phyloP scores from a whole-genome alignment of 2,329 filamentous ascomycete species.

The Aspergillus luchuensis region DNA sequence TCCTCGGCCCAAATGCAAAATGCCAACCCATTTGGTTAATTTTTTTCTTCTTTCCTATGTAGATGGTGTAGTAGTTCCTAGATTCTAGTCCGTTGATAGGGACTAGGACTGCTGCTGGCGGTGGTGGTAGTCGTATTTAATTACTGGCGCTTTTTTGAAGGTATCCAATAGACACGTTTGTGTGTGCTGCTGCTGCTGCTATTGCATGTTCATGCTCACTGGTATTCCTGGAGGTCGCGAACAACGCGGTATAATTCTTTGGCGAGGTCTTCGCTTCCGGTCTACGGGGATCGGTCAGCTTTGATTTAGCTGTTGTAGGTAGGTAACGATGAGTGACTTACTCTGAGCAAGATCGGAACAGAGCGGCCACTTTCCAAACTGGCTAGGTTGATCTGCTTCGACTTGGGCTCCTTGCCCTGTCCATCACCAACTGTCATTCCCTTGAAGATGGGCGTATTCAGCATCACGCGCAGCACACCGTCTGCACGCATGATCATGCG shows the following conservation, averaged over 20 bases:
- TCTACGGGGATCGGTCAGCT: conserved; percentile 24
- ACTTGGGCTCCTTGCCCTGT: conserved; percentile 63
- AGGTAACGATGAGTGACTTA: conserved; percentile 35
- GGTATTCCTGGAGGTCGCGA: conserved; percentile 35
- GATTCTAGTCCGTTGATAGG: too few species aligned
- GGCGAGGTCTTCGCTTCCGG: conserved; percentile 48
- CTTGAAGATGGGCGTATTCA: conserved; percentile 80
- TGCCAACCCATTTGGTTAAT: conserved; percentile 3
- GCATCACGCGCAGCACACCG: conserved; percentile 79
- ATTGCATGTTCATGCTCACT: conserved; percentile 11
- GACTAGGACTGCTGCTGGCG: too few species aligned
- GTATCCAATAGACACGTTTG: background rate
- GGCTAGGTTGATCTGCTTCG: conserved; percentile 69
- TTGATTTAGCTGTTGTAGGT: too few species aligned
- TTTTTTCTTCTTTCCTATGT: background rate
- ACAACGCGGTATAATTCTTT: conserved; percentile 52
- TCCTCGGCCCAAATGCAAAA: conserved; percentile 21
- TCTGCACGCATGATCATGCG: conserved; percentile 90
- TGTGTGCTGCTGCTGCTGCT: background rate
- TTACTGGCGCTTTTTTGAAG: background rate
- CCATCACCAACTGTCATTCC: conserved; percentile 75
- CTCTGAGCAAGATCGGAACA: conserved; percentile 59
- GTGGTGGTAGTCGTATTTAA: background rate
- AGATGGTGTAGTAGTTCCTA: background rate
- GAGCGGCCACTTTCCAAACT: conserved; percentile 57